Evolutionary conservation across 257 asterid genomes (phyloP).

Genomic region (Paraleonurus japonicus): DNA sequence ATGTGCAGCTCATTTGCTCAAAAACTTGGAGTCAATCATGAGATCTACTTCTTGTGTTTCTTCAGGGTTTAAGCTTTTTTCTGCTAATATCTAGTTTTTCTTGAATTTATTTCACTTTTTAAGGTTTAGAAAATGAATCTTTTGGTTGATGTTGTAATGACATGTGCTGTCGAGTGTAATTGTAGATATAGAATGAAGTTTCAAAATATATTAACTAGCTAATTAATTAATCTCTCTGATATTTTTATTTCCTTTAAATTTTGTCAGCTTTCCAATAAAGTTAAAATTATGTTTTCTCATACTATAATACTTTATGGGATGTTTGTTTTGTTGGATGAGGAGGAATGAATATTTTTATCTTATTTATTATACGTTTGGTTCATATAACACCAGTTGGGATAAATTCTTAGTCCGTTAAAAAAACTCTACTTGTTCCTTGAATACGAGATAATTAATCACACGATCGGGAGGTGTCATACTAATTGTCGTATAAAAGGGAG

Average conservation of each 20-base stretch:
- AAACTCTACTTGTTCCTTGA: no score
- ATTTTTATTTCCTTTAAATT: not conserved
- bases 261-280: no score
- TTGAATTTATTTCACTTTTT: not conserved
- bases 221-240: not conserved
- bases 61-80: constrained; percentile 43
- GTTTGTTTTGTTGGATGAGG: no score
- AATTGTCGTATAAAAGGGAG: no score
- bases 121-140: constrained; percentile 28
- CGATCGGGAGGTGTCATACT: no score
- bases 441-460: no score
- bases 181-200: constrained; percentile 28
- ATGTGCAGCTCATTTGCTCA: constrained; percentile 39
- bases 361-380: no score
- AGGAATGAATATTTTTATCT: no score
- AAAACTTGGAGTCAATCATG: constrained; percentile 45
- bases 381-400: no score
- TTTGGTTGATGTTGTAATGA: constrained; percentile 42
- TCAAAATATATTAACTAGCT: constrained; percentile 18
- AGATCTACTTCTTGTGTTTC: constrained; percentile 46
- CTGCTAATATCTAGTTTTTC: constrained; percentile 26
- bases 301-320: no score
- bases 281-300: not conserved
- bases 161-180: constrained; percentile 28
- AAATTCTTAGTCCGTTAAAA: no score